Evolutionary conservation across 305 asterid species (phyloP), one percentile per base, ranked within the genome.

Genomic region (Rubia balearica): DNA sequence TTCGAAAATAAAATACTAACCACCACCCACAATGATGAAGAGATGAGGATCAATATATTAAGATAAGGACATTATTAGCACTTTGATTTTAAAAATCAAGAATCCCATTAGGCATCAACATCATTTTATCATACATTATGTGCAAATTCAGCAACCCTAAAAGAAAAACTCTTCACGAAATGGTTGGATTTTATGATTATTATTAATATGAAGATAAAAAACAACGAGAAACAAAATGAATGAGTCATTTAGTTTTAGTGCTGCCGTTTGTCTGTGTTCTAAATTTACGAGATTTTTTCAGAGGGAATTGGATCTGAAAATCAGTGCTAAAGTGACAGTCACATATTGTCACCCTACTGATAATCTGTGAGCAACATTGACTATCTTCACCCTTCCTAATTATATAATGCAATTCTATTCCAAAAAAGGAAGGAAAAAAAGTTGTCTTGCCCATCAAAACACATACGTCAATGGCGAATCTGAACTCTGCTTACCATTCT

Each of bases 391-490:
- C 57, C 75, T 79, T 53, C 79, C 77, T 80, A 76, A 77, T 79
- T 76, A 73, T 81, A 80, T 5, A 19, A 57, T 19, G 53, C 84
- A 80, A 81, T 75, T 78, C 85, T 76, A 80, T 73, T 68, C 71
- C 80, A 5, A 1, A 57, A 69, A 70, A 82, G 40, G 19, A 43
- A 64, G 33, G 30, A 17, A 16, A 36, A 43, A 60, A 76, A 86
- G 89, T 83, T 86, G 90, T 84, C 72, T 79, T 82, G 90, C 87
- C 71, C 81, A n/a, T 56, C 51, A 59, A 11, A 74, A 16, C 69
- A 86, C 81, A 81, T 74, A 64, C 65, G 84, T 82, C 84, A 77
- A 85, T 90, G 88, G 83, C 80, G 82, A 84, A 90, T 82, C 85
- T 79, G 64, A 74, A 74, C 77, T 70, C 73, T 74, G 70, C 77